Conservation (phyloP, 179 eudicot genomes). For the Nepenthes alata region DNA sequence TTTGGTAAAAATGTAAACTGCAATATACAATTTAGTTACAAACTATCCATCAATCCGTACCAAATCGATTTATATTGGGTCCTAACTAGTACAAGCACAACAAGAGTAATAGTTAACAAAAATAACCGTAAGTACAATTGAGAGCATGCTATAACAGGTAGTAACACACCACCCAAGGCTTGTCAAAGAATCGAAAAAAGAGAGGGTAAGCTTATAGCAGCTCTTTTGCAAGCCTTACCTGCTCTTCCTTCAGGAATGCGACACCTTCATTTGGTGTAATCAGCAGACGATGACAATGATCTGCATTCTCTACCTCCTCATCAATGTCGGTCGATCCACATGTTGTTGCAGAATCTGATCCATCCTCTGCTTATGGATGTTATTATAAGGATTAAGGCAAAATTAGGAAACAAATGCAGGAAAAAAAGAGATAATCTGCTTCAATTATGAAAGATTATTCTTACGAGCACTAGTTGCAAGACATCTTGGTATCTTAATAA, state of each 20-base stretch:
- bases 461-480: too few relatives aligned
- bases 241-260: constrained; percentile 49
- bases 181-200: too few relatives aligned
- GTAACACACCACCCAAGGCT: neutral
- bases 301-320: constrained; percentile 29
- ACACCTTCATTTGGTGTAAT: constrained; percentile 30
- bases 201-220: constrained; percentile 15
- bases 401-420: neutral
- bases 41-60: too few relatives aligned
- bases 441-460: neutral
- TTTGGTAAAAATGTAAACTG: too few relatives aligned
- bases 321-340: constrained; percentile 20
- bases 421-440: neutral
- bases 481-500: too few relatives aligned
- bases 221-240: constrained; percentile 42
- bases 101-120: too few relatives aligned
- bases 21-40: too few relatives aligned
- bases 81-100: too few relatives aligned
- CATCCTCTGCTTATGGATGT: constrained; percentile 26
- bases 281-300: constrained; percentile 47
- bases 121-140: too few relatives aligned
- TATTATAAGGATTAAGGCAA: neutral
- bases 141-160: too few relatives aligned
- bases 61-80: too few relatives aligned
- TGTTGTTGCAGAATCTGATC: constrained; percentile 21